Conservation (phyloP, 129 eudicot species). For the Tagetes erecta region DNA sequence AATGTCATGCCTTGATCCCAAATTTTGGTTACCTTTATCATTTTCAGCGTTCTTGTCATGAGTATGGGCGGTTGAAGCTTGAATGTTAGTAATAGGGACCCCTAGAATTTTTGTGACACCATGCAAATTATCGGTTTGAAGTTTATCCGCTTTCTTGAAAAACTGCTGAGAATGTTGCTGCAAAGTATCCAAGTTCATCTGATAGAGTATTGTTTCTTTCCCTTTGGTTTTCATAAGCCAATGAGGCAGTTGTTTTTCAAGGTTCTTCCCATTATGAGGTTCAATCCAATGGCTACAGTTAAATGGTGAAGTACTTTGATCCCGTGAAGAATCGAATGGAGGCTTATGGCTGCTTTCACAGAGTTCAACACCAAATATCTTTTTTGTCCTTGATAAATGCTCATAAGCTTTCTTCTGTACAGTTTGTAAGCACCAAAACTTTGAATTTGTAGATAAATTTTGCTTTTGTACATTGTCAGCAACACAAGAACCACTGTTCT, state of each 20-base stretch:
- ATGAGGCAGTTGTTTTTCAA: conserved; percentile 38
- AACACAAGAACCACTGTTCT: conserved; percentile 4
- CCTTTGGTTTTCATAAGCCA: conserved; percentile 43
- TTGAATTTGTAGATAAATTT: conserved; percentile 37
- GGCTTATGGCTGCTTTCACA: conserved; percentile 42
- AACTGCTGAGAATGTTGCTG: conserved; percentile 61
- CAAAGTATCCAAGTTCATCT: conserved; percentile 63
- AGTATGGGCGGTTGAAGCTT: conserved; percentile 1
- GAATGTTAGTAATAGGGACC: conserved; percentile 34
- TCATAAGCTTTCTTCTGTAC: conserved; percentile 38
- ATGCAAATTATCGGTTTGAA: conserved; percentile 12
- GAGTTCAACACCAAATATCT: conserved; percentile 67
- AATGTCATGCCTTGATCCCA: conserved; percentile 45
- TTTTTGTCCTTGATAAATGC: conserved; percentile 38
- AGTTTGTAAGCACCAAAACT: conserved; percentile 26
- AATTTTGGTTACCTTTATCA: conserved; percentile 23
- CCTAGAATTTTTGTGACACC: conserved; percentile 39
- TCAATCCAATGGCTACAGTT: conserved; percentile 29
- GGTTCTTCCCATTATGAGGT: conserved; percentile 24
- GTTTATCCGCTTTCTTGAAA: conserved; percentile 45
- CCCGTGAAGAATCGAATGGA: conserved; percentile 27
- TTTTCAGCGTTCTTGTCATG: conserved; percentile 11
- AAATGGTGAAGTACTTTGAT: conserved; percentile 20
- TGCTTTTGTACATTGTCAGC: conserved; percentile 23
- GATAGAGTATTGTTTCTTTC: conserved; percentile 41